Base-by-base conservation (phyloP, 148 eudicot species). In the Dianthus caryophyllus region DNA sequence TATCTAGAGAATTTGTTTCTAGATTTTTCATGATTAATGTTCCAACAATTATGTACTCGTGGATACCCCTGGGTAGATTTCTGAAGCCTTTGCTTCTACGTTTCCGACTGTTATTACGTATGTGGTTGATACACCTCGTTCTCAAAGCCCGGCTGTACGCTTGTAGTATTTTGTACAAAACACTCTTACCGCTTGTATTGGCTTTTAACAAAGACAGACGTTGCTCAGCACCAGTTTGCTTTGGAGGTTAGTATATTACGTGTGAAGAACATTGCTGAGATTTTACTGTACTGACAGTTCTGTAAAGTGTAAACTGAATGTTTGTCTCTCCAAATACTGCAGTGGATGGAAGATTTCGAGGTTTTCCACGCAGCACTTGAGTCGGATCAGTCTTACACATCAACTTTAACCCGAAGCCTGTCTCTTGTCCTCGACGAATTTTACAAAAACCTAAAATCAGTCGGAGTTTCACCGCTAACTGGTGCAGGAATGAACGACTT, bases 271-370 rank as follows among this genome's bases (percentile, higher is more conserved):
- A n/a, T n/a, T 63, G 66, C 17, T n/a, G 11, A 26, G 14, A 63
- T 1, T 25, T 44, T 24, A 14, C 2, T 4, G 1, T n/a, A 16
- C 16, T 25, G 31, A 26, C 51, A 29, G 16, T 16, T 30, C 13
- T 9, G 18, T 20, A n/a, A n/a, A n/a, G n/a, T n/a, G n/a, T n/a
- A 3, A 26, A 3, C 53, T 25, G 39, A 25, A 17, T 29, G 36
- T 30, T 18, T 16, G 12, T 17, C 24, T 53, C n/a, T 55, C 21
- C 26, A 53, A 26, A 8, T 78, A 56, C 47, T 80, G 71, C 82
- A 92, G 98, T 92, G 98, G 96, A 93, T 94, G 97, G 83, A 83
- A 76, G 97, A 94, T 80, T 88, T 90, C 71, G 97, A 87, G 86
- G 86, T 72, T 24, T 94, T 94, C 66, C 82, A 84, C 74, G 96